Base-by-base conservation (phyloP, 1,284 basidiomycete species). In the Irpex rosettiformis region DNA sequence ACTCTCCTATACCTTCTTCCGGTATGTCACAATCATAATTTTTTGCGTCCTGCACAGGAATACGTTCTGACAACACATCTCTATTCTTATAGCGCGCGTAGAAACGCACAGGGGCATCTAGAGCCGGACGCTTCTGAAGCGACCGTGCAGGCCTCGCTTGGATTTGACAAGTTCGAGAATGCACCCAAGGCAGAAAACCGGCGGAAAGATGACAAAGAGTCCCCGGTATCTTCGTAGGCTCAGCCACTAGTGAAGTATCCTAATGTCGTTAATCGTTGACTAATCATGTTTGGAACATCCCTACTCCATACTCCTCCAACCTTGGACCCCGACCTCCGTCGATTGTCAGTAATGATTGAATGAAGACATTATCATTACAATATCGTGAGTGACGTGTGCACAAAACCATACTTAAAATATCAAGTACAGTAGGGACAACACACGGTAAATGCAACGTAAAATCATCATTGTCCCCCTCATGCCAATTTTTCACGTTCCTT, bases 1-100 rank as follows among this genome's bases (percentile, higher is more conserved):
- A 0, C 73, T 99, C 56, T 95, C 91, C 49, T 99, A 99, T 74
- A 99, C 97, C 0, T 99, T 99, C 79, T 99, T 99, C 84, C 83
- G 85, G 93, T 93, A 62, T 61, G 84, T 65, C 37, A 30, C 56
- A 27, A 22, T 45, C 53, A 43, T 56, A 11, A 21, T 43, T n/a
- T n/a, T n/a, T n/a, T n/a, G n/a, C n/a, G n/a, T n/a, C n/a, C n/a
- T n/a, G n/a, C n/a, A n/a, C n/a, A n/a, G n/a, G n/a, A 25, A 33
- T 54, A 4, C 37, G 60, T 18, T 51, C 37, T 25, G 25, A 57
- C 47, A 58, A 58, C 55, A 56, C 48, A 60, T 30, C 27, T 52
- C 55, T 13, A 2, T 13, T n/a, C 33, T 54, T 27, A 13, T 70
- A 93, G 93, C 59, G 91, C 93, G 7, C 81, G 91, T 58, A 78